Base-by-base conservation (phyloP, 2,329 filamentous ascomycete species). In the Stemphylium lycopersici region DNA sequence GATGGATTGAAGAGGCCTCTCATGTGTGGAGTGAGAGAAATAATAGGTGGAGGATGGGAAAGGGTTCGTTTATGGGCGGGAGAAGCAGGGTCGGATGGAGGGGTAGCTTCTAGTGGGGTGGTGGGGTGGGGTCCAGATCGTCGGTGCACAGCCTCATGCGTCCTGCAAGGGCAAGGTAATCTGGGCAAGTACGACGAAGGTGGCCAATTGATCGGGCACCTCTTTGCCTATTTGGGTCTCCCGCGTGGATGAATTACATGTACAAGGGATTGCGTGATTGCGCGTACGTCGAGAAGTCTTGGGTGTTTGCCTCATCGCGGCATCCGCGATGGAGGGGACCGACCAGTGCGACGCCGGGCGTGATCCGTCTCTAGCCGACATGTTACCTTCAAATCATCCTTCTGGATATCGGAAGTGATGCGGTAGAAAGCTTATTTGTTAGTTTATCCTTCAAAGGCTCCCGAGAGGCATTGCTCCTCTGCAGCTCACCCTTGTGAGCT, bases 61-160 rank as follows among this genome's bases (percentile, higher is more conserved):
- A 49, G 40, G 20, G 20, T 20, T 16, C 29, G 26, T 29, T 33
- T 41, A 37, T 26, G 29, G 16, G 39, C 13, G 44, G 40, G 46
- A 29, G 38, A 45, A 51, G 46, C 31, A 47, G 48, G 54, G 48
- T 40, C 41, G 18, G 29, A 42, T 49, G 41, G 44, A 55, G 51
- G 55, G 52, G 52, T 43, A 51, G 55, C 39, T 56, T 29, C 24
- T 49, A 50, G 56, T 56, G 52, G 55, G 57, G 55, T 58, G 40
- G 46, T 47, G 43, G 32, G 32, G 54, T 53, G 47, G 57, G 47
- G 50, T 50, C 42, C 26, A 45, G 52, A 59, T 59, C 52, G 50
- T 52, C 55, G 48, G 46, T 56, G 49, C 56, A 59, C 57, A 60
- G 57, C 57, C 57, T 58, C 57, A 38, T 49, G 32, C 41, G 41